Conservation (phyloP, 495 filamentous ascomycete species). For the Xylaria curta region DNA sequence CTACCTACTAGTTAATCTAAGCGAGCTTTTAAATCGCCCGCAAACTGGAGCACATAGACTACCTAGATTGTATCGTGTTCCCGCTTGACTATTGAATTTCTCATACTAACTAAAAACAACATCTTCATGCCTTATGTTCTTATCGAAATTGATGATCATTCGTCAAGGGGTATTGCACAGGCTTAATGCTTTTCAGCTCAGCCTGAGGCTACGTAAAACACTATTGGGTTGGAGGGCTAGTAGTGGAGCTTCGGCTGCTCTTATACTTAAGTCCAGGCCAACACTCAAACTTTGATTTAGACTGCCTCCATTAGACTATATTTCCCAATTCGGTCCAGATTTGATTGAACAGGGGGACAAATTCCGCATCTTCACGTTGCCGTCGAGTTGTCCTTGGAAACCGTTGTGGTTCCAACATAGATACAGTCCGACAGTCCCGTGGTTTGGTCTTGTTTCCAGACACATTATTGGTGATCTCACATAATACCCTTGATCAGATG, state of each 20-base stretch:
- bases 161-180: background rate
- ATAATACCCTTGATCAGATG: background rate
- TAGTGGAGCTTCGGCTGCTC: background rate
- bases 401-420: background rate
- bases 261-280: background rate
- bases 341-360: background rate
- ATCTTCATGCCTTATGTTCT: background rate
- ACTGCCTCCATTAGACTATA: background rate
- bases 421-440: background rate
- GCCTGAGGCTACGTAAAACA: background rate
- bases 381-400: background rate
- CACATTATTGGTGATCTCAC: constrained; percentile 1
- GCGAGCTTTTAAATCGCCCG: background rate
- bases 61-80: background rate
- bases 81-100: too few relatives aligned
- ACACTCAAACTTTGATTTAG: background rate
- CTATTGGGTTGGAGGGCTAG: background rate
- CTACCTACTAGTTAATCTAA: too few relatives aligned
- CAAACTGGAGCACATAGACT: too few relatives aligned
- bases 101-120: background rate
- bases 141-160: background rate
- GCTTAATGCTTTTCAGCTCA: background rate
- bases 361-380: background rate
- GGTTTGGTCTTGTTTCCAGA: background rate
- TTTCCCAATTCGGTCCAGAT: background rate